These are phyloP conservation scores for Xerocomellus amylosporus DNA, from an alignment of 768 basidiomycete species.

Conservation along the genomic window DNA sequence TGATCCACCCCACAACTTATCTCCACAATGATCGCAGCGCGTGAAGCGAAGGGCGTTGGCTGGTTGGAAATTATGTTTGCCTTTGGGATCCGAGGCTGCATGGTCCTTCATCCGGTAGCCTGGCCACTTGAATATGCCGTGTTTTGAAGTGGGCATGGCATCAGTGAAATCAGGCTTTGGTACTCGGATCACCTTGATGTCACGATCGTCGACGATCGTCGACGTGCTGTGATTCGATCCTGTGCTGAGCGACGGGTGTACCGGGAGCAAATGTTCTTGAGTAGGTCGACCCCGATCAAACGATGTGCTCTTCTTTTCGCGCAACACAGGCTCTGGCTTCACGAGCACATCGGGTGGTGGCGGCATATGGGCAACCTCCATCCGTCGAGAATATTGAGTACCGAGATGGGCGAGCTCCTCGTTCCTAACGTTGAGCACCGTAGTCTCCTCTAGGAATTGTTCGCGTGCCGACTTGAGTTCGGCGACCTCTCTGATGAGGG, in stretches of 20 bases:
- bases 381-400: constrained; percentile 74
- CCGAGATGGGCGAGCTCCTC: constrained; percentile 90
- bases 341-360: constrained; percentile 5
- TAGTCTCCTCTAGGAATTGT: constrained; percentile 86
- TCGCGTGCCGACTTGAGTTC: constrained; percentile 88
- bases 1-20: constrained; percentile 99
- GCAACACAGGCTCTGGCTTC: constrained; percentile 12
- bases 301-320: constrained; percentile 28
- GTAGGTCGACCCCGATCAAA: constrained; percentile 25
- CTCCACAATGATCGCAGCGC: constrained; percentile 92
- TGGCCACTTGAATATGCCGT: constrained; percentile 72
- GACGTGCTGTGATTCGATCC: constrained; percentile 18
- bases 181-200: constrained; percentile 26
- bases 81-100: constrained; percentile 36
- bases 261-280: constrained; percentile 4
- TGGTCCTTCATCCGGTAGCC: constrained; percentile 52
- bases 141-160: constrained; percentile 47
- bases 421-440: constrained; percentile 85
- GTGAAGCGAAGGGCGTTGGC: constrained; percentile 85
- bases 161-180: constrained; percentile 39
- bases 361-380: constrained; percentile 45
- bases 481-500: constrained; percentile 71
- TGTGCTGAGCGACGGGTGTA: constrained; percentile 17
- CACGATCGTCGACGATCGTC: constrained; percentile 29
- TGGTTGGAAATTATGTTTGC: constrained; percentile 85